Percentiles rank a stretch among this genome's conserved stretches.
These are phyloP conservation scores for Phytophthora pinifolia DNA, from an alignment of 352 stramenopile genomes.

Conservation along the genomic window DNA sequence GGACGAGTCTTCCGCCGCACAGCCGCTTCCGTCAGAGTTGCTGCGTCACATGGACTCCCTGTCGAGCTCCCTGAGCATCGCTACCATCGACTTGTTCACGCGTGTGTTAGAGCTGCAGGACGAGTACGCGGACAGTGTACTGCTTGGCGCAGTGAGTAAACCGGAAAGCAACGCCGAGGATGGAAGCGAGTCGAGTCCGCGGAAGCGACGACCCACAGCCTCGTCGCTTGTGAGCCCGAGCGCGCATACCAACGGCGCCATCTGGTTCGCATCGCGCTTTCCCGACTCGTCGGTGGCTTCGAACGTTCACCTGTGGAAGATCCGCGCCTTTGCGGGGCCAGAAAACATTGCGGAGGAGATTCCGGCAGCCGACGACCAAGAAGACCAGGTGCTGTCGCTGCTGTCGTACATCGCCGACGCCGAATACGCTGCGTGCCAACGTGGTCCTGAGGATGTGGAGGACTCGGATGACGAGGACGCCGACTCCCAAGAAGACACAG, in stretches of 20 bases:
- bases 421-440: constrained; percentile 76
- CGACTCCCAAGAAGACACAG: constrained; percentile 31
- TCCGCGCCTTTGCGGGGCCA: constrained; percentile 58
- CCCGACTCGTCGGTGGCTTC: constrained; percentile 73
- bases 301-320: constrained; percentile 83
- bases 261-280: constrained; percentile 84
- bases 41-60: constrained; percentile 82
- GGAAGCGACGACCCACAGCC: constrained; percentile 11
- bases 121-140: constrained; percentile 49
- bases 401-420: constrained; percentile 86
- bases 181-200: constrained; percentile 18
- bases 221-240: constrained; percentile 21
- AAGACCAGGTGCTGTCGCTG: constrained; percentile 77
- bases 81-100: constrained; percentile 83
- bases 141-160: constrained; percentile 36
- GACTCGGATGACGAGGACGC: constrained; percentile 61
- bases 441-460: constrained; percentile 37
- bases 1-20: constrained; percentile 17
- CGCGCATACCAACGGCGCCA: constrained; percentile 40
- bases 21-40: constrained; percentile 65
- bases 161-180: constrained; percentile 14
- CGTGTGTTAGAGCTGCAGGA: constrained; percentile 72
- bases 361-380: constrained; percentile 54
- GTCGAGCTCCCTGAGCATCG: constrained; percentile 77
- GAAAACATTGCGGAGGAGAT: constrained; percentile 55